Percentiles rank a stretch among this genome's conserved stretches.
Conservation (phyloP, 257 asterid genomes). For the Echium plantagineum region DNA sequence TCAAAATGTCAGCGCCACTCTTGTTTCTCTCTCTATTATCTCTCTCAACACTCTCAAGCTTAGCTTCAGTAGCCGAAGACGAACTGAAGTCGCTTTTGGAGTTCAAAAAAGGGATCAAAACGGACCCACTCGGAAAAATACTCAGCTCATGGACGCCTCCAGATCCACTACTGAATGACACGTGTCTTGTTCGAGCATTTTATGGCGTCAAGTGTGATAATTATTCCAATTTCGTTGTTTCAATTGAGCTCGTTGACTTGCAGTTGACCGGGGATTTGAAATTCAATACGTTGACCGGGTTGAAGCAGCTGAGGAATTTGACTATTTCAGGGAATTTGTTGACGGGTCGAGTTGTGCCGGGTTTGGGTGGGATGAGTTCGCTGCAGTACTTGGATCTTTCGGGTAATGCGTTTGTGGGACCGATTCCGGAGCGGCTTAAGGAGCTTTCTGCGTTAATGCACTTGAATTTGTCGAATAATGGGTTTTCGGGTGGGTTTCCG, state of each 20-base stretch:
- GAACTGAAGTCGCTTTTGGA: slow-evolving; percentile 74
- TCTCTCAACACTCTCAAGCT: slow-evolving; percentile 11
- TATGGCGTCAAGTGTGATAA: slow-evolving; percentile 59
- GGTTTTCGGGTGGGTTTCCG: slow-evolving; percentile 54
- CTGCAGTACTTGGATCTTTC: slow-evolving; percentile 76
- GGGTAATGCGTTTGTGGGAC: slow-evolving; percentile 57
- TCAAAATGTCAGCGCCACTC: slow-evolving; percentile 14
- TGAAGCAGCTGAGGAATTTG: slow-evolving; percentile 43
- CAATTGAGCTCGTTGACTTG: slow-evolving; percentile 52
- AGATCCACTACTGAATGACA: not conserved
- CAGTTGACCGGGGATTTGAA: slow-evolving; percentile 59
- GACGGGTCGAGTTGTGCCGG: slow-evolving; percentile 75
- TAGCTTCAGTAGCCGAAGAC: slow-evolving; percentile 24
- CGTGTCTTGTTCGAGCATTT: slow-evolving; percentile 41
- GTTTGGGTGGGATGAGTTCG: slow-evolving; percentile 47
- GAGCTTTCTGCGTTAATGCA: slow-evolving; percentile 58
- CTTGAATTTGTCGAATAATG: slow-evolving; percentile 52
- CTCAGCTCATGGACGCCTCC: slow-evolving; percentile 43
- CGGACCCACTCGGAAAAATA: slow-evolving; percentile 47
- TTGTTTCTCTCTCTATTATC: slow-evolving; percentile 6
- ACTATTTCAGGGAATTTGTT: slow-evolving; percentile 62
- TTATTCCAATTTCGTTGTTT: slow-evolving; percentile 21
- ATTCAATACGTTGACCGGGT: slow-evolving; percentile 48
- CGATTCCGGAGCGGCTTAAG: slow-evolving; percentile 50
- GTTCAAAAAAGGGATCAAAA: slow-evolving; percentile 66